phyloP scores from a whole-genome alignment of 1,284 basidiomycete species.

The Ceraceosorus guamensis region DNA sequence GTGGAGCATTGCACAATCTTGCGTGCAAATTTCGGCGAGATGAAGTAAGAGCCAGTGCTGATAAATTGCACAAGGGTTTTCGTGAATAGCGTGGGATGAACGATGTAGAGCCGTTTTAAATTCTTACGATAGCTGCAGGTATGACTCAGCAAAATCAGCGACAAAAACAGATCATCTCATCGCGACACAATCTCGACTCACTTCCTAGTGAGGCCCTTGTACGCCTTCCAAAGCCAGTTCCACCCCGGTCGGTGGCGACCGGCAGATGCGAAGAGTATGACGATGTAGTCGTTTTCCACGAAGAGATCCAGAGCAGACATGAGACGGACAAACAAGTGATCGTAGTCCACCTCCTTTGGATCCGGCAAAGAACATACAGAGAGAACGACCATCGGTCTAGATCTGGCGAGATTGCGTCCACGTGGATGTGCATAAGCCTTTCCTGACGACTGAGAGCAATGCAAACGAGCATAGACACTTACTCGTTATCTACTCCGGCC shows the following conservation, averaged over 20 bases:
- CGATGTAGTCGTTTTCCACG: slow-evolving; percentile 70
- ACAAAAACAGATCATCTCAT: not conserved
- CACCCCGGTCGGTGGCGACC: slow-evolving; percentile 65
- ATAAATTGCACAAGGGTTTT: slow-evolving; percentile 63
- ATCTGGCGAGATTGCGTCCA: too few relatives aligned
- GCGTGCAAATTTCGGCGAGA: slow-evolving; percentile 80
- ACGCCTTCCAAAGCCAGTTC: slow-evolving; percentile 69
- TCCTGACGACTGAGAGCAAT: not conserved
- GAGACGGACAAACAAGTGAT: slow-evolving; percentile 57
- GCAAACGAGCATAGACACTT: not conserved
- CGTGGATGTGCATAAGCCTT: not conserved
- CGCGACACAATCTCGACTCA: not conserved
- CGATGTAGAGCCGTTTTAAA: slow-evolving; percentile 73
- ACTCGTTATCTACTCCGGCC: not conserved
- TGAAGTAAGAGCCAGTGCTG: slow-evolving; percentile 72
- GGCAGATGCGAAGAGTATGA: slow-evolving; percentile 77
- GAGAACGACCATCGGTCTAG: slow-evolving; percentile 2
- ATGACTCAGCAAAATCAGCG: not conserved
- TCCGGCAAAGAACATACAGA: slow-evolving; percentile 57
- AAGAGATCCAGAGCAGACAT: slow-evolving; percentile 34
- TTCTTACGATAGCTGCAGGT: slow-evolving; percentile 64
- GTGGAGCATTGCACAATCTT: slow-evolving; percentile 69
- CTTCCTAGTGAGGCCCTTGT: not conserved
- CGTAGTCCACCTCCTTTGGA: slow-evolving; percentile 67
- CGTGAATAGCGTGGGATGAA: slow-evolving; percentile 77